Evolutionary conservation across 2,329 filamentous ascomycete species (phyloP).

Genomic region (Botrytis tulipae): DNA sequence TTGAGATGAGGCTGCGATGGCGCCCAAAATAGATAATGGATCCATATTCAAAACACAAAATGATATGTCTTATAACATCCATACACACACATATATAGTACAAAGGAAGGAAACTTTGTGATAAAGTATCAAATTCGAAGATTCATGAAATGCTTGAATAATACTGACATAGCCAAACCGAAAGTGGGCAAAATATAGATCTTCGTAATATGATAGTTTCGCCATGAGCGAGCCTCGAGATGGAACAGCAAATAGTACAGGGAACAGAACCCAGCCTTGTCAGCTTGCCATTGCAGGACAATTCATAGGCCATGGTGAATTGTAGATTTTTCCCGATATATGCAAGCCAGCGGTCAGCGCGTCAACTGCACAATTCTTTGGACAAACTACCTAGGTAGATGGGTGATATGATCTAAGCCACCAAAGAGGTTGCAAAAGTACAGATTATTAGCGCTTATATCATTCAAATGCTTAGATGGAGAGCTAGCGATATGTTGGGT

Average conservation of each 20-base stretch:
- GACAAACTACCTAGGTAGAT: no score
- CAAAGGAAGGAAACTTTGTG: not conserved
- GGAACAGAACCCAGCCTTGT: not conserved
- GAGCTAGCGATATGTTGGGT: not conserved
- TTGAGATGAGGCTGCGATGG: conserved; percentile 16
- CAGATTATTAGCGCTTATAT: rapidly evolving
- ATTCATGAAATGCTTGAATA: not conserved
- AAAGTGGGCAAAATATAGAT: no score
- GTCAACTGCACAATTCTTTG: not conserved
- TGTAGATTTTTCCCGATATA: not conserved
- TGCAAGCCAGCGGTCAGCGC: not conserved
- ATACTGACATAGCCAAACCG: not conserved
- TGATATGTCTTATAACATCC: not conserved
- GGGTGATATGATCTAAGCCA: not conserved
- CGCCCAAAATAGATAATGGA: conserved; percentile 18
- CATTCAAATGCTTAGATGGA: not conserved
- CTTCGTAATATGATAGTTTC: not conserved
- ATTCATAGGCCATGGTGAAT: not conserved
- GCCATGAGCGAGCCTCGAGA: not conserved
- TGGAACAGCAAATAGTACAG: not conserved
- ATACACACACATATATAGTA: not conserved
- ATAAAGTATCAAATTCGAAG: not conserved
- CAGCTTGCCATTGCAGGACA: not conserved
- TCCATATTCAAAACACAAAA: conserved; percentile 11
- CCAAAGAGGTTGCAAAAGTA: not conserved